Conservation (phyloP, 2,329 filamentous ascomycete species). For the Fusarium odoratissimum region DNA sequence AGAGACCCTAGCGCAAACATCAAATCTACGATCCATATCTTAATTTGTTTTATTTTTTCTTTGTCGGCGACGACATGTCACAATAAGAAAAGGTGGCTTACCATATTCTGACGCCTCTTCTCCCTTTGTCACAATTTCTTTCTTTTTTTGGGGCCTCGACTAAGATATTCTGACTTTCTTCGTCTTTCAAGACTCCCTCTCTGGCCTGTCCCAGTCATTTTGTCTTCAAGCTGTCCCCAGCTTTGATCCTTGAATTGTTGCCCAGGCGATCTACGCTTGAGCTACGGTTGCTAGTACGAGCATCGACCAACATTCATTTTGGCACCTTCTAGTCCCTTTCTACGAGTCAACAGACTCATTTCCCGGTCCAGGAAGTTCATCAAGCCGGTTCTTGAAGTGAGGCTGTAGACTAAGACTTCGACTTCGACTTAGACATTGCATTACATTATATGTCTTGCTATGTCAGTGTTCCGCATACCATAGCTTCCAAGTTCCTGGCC, state of each 20-base stretch:
- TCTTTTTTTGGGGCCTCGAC: background rate
- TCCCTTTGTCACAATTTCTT: conserved; percentile 24
- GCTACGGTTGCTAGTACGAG: conserved; percentile 25
- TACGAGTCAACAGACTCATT: conserved; percentile 40
- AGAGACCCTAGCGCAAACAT: conserved; percentile 21
- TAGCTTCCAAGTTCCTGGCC: conserved; percentile 27
- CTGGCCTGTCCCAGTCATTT: conserved; percentile 28
- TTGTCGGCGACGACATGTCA: conserved; percentile 28
- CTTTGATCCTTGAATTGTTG: conserved; percentile 32
- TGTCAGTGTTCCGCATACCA: conserved; percentile 31
- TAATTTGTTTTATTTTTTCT: conserved; percentile 20
- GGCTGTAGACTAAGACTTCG: conserved; percentile 27
- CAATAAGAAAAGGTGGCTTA: conserved; percentile 16
- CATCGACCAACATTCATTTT: conserved; percentile 28
- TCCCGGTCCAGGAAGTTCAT: conserved; percentile 31
- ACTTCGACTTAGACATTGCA: conserved; percentile 20
- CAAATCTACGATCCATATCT: conserved; percentile 34
- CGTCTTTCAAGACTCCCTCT: conserved; percentile 20
- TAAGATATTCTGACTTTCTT: background rate
- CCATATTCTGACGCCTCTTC: conserved; percentile 24
- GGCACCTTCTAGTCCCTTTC: conserved; percentile 12
- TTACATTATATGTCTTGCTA: conserved; percentile 37
- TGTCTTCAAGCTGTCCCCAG: conserved; percentile 27
- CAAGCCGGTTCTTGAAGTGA: conserved; percentile 34
- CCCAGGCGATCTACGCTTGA: conserved; percentile 38